Conservation (phyloP, 2,329 filamentous ascomycete genomes). For the Colletotrichum tropicicola region DNA sequence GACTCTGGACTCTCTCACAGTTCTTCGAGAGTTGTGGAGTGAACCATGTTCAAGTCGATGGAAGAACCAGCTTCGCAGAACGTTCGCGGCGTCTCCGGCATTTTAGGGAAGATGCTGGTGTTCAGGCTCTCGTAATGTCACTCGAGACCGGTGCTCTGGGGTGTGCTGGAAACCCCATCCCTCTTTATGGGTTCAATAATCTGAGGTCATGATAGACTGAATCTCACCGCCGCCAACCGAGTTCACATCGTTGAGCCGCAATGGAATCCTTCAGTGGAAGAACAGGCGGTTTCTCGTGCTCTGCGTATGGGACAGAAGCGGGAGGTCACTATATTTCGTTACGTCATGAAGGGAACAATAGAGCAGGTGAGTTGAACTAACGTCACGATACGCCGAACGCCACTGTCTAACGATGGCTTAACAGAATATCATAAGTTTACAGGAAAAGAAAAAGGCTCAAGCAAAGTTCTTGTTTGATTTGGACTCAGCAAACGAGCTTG, state of each 20-base stretch:
- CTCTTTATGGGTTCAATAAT: too few species aligned
- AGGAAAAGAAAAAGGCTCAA: background rate
- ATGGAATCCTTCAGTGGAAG: slow-evolving; percentile 40
- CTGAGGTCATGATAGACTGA: background rate
- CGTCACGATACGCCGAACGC: background rate
- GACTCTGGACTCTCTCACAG: background rate
- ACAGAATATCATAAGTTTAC: background rate
- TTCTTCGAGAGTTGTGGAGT: background rate
- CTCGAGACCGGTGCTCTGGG: background rate
- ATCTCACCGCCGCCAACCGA: background rate
- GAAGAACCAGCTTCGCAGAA: background rate
- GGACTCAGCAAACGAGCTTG: background rate
- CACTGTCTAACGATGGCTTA: background rate
- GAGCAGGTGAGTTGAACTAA: background rate
- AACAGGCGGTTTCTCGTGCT: slow-evolving; percentile 39
- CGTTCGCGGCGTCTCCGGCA: background rate
- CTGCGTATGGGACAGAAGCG: slow-evolving; percentile 37
- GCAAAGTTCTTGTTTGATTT: background rate
- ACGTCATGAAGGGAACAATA: background rate
- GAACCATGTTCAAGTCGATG: background rate
- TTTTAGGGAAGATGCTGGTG: background rate
- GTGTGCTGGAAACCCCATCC: background rate
- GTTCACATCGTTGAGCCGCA: background rate
- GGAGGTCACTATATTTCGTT: slow-evolving; percentile 34
- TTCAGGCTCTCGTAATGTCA: background rate